Conservation (phyloP, 2,329 filamentous ascomycete species). For the Pezicula radicicola region DNA sequence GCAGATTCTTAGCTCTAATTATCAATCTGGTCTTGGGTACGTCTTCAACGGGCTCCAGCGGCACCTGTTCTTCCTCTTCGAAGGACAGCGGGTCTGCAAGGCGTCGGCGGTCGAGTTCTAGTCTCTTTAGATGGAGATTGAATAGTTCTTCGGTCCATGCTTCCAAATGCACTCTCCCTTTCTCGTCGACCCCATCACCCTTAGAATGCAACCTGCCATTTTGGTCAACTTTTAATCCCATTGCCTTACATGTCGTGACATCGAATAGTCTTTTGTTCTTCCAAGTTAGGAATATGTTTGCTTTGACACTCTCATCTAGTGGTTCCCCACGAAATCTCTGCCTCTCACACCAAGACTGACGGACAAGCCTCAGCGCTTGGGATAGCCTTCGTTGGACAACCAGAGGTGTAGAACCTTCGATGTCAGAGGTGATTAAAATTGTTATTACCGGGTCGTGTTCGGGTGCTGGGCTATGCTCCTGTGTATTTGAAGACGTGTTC, state of each 20-base stretch:
- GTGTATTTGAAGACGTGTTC: conserved; percentile 12
- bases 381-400: conserved; percentile 65
- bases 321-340: conserved; percentile 46
- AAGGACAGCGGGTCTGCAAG: not conserved
- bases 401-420: conserved; percentile 58
- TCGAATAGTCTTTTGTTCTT: conserved; percentile 70
- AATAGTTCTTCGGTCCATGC: conserved; percentile 70
- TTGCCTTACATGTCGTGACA: conserved; percentile 66
- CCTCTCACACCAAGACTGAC: conserved; percentile 64
- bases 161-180: conserved; percentile 67
- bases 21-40: conserved; percentile 45
- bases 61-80: conserved; percentile 12
- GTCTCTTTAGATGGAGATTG: conserved; percentile 27
- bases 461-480: not conserved
- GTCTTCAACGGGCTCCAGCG: conserved; percentile 12
- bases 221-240: conserved; percentile 55
- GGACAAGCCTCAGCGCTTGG: conserved; percentile 65
- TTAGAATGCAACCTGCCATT: conserved; percentile 24
- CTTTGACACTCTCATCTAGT: conserved; percentile 37
- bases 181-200: conserved; percentile 41
- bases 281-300: conserved; percentile 75
- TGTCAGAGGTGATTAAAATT: conserved; percentile 65
- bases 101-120: conserved; percentile 6
- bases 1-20: conserved; percentile 49
- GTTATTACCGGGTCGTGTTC: conserved; percentile 48